Conservation (phyloP, 106 monocot species). For the Dendrobium huoshanense region DNA sequence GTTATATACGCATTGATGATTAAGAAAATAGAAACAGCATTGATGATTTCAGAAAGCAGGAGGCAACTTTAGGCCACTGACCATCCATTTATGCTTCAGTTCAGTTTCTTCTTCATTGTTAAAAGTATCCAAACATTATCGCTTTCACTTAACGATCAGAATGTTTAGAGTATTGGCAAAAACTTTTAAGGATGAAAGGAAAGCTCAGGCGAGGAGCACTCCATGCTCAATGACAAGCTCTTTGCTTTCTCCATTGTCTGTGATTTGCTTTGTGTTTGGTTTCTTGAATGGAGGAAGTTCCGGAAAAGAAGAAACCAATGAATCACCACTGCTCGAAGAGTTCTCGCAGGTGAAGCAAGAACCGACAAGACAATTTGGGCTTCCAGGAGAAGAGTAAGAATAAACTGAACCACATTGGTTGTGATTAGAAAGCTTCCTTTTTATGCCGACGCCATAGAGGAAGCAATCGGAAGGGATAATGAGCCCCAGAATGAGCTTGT, state of each 20-base stretch:
- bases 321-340: slow-evolving; percentile 21
- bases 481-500: slow-evolving; percentile 29
- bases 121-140: background rate
- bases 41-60: background rate
- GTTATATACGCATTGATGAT: background rate
- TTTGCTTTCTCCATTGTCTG: background rate
- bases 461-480: background rate
- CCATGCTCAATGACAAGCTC: background rate
- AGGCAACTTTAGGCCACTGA: background rate
- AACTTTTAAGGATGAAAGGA: too few relatives aligned
- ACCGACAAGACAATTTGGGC: slow-evolving; percentile 45
- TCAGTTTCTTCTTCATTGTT: background rate
- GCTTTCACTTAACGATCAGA: background rate
- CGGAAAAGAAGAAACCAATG: slow-evolving; percentile 26
- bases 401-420: background rate
- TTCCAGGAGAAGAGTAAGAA: slow-evolving; percentile 20
- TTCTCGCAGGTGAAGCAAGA: slow-evolving; percentile 57
- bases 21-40: background rate
- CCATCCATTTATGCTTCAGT: background rate
- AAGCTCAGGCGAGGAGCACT: background rate
- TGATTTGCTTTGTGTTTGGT: background rate
- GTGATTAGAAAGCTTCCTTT: slow-evolving; percentile 25
- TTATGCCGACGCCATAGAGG: slow-evolving; percentile 7
- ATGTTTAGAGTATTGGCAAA: background rate
- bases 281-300: slow-evolving; percentile 17